Evolutionary conservation across 2,329 filamentous ascomycete species (phyloP).

Genomic region (Aspergillus fructus): DNA sequence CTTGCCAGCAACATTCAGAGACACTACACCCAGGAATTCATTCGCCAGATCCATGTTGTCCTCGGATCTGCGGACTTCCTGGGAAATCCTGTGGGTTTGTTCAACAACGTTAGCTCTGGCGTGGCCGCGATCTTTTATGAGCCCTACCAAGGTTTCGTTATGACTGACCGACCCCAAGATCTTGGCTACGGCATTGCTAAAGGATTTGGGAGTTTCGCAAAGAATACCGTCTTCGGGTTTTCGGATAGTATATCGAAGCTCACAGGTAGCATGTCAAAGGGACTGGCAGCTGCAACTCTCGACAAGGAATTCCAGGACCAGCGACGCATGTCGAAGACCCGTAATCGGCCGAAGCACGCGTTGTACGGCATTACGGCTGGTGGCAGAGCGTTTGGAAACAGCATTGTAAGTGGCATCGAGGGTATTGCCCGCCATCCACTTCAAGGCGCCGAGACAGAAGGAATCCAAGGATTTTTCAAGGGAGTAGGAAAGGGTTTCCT

Average conservation of each 20-base stretch:
- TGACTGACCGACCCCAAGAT: constrained; percentile 93
- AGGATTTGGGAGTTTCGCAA: constrained; percentile 93
- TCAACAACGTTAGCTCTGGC: constrained; percentile 97
- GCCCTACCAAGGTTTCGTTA: constrained; percentile 94
- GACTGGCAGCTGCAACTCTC: constrained; percentile 87
- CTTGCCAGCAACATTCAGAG: constrained; percentile 83
- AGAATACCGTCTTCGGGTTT: constrained; percentile 97
- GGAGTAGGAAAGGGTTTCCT: constrained; percentile 93
- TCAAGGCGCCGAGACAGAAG: constrained; percentile 94
- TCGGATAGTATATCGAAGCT: constrained; percentile 97
- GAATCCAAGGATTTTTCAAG: constrained; percentile 92
- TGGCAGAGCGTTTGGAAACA: constrained; percentile 90
- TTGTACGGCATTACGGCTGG: constrained; percentile 94
- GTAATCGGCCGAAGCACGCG: constrained; percentile 95
- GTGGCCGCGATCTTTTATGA: constrained; percentile 99
- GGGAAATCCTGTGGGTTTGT: constrained; percentile 93
- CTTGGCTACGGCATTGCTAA: constrained; percentile 94
- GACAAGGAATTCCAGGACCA: constrained; percentile 99
- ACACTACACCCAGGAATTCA: constrained; percentile 94
- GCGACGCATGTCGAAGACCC: constrained; percentile 84
- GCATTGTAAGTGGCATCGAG: constrained; percentile 88
- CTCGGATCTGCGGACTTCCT: constrained; percentile 96
- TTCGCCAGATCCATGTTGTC: constrained; percentile 96
- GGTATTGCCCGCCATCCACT: constrained; percentile 90
- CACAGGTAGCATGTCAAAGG: constrained; percentile 95